Percentiles rank a stretch among this genome's conserved stretches.
Conservation (phyloP, 768 basidiomycete genomes). For the Tulasnella sp. region DNA sequence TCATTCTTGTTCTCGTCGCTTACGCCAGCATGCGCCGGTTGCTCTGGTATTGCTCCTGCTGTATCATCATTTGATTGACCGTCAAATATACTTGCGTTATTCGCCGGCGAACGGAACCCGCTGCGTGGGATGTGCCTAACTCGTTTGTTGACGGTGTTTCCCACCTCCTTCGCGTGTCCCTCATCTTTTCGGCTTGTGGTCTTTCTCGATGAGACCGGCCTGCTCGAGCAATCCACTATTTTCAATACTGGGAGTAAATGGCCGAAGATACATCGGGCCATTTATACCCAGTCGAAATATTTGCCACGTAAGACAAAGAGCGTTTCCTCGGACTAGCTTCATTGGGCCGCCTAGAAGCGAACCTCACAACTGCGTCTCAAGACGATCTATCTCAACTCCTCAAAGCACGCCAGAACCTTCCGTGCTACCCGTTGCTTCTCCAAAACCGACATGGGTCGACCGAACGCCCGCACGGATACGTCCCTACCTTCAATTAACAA, state of each 20-base stretch:
- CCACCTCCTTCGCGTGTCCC: neutral
- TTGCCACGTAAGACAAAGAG: neutral
- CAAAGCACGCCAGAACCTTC: neutral
- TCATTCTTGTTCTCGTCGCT: neutral
- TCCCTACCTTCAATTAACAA: constrained; percentile 80
- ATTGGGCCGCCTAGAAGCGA: no score
- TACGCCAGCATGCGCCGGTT: neutral
- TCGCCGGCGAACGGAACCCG: neutral
- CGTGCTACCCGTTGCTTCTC: constrained; percentile 14
- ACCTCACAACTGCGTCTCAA: neutral
- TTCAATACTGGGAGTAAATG: neutral
- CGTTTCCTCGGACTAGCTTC: neutral
- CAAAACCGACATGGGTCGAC: constrained; percentile 53
- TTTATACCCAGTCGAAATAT: neutral
- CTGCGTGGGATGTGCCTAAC: neutral
- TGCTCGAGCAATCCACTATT: neutral
- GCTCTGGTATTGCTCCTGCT: constrained; percentile 2
- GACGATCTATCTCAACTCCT: neutral
- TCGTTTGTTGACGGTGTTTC: neutral
- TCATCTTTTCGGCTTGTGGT: neutral
- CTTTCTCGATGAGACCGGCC: neutral
- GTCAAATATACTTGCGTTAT: neutral
- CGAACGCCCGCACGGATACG: constrained; percentile 47
- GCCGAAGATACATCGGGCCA: neutral
- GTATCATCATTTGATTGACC: neutral